Evolutionary conservation across 2,329 filamentous ascomycete genomes (phyloP).

Genomic region (Eutypella sp.): DNA sequence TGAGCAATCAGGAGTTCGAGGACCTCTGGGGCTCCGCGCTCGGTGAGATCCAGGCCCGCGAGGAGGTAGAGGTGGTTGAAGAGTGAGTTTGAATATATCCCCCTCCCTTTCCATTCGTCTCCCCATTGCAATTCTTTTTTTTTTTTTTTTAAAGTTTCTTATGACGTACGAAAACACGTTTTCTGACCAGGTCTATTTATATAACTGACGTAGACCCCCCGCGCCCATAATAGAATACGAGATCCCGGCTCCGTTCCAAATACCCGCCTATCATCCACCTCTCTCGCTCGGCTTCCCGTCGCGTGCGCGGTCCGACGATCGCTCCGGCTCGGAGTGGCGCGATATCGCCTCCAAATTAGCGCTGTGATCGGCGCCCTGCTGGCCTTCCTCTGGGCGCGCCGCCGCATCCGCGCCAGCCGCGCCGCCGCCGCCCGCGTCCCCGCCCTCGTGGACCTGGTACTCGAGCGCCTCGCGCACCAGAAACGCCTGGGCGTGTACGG

Average conservation of each 20-base stretch:
- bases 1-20: constrained; percentile 86
- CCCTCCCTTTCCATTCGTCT: too few relatives aligned
- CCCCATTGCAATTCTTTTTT: constrained; percentile 17
- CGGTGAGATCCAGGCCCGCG: constrained; percentile 61
- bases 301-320: constrained; percentile 73
- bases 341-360: constrained; percentile 83
- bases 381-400: constrained; percentile 57
- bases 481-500: constrained; percentile 68
- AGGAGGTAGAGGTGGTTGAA: constrained; percentile 54
- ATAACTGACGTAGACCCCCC: constrained; percentile 76
- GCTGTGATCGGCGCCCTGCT: constrained; percentile 49
- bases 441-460: constrained; percentile 73
- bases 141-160: constrained; percentile 13
- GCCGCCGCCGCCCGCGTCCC: constrained; percentile 71
- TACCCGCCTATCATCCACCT: constrained; percentile 72
- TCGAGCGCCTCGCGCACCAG: constrained; percentile 77
- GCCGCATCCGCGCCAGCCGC: constrained; percentile 56
- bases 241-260: constrained; percentile 56
- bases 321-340: constrained; percentile 73
- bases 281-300: constrained; percentile 88
- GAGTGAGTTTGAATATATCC: constrained; percentile 45
- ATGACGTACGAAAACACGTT: constrained; percentile 14
- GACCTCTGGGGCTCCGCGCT: constrained; percentile 76
- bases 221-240: constrained; percentile 66
- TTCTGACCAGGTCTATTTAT: constrained; percentile 44